A percentile compares a stretch with the other conserved stretches of the same genome.
phyloP scores from a whole-genome alignment of 2,329 filamentous ascomycete species.

The Neurospora sp. region DNA sequence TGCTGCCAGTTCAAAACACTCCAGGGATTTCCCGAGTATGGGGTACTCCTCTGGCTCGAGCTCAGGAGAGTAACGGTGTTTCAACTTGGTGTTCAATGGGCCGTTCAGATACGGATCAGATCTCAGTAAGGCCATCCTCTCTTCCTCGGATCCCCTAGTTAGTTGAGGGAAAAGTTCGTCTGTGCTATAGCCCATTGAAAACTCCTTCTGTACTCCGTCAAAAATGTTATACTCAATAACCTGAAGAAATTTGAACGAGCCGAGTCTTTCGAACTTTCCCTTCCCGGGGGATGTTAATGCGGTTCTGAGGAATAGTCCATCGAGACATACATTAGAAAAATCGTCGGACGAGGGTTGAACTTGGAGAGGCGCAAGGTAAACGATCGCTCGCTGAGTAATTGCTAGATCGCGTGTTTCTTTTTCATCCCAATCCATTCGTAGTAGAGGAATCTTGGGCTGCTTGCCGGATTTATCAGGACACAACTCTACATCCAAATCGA shows the following conservation, averaged over 20 bases:
- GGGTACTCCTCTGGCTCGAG: not conserved
- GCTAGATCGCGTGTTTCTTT: not conserved
- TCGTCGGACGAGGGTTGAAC: no score
- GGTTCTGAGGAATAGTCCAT: no score
- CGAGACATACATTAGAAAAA: no score
- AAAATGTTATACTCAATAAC: no score
- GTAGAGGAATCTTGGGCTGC: no score
- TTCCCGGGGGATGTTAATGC: not conserved
- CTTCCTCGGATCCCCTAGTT: not conserved
- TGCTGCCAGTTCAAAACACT: not conserved
- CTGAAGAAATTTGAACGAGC: not conserved
- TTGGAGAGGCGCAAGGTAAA: not conserved
- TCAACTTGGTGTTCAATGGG: not conserved
- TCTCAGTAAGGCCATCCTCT: not conserved
- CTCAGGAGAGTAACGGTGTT: not conserved
- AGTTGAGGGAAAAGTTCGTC: not conserved
- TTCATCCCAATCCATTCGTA: not conserved
- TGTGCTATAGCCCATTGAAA: not conserved
- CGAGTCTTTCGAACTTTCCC: not conserved
- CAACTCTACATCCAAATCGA: not conserved
- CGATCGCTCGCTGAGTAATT: no score
- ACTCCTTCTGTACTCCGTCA: not conserved
- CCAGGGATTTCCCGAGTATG: fast-evolving
- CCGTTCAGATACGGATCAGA: not conserved
- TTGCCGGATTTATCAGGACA: no score